Base-by-base conservation (phyloP, 2,329 filamentous ascomycete genomes). In the Plenodomus biglobosus region DNA sequence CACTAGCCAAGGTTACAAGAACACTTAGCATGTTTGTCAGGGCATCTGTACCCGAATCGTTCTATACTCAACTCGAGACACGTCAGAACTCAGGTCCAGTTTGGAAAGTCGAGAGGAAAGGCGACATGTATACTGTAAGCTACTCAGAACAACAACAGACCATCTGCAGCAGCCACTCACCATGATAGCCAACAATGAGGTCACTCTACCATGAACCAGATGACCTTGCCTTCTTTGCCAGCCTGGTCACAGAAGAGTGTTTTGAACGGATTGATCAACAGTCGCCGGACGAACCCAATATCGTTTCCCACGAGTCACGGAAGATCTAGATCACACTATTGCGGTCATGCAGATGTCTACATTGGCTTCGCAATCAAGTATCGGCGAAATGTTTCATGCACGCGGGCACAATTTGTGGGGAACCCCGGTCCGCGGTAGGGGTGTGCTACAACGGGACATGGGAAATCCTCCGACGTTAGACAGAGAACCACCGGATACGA, bases 51-150 rank as follows among this genome's bases (percentile, higher is more conserved):
- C 37, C 47, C 0, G 54, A 55, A 10, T 42, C 53, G 2, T 61
- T 65, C 34, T 63, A 62, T 27, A 52, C 50, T 11, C 64, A 68
- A 32, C 46, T 59, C 4, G 66, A 69, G 44, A 50, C 38, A n/a
- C 51, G 46, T 24, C 46, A 47, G 24, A 22, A 22, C 19, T 39
- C 38, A 20, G 40, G 38, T 8, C 48, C 34, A 17, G 44, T 21
- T 32, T 64, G 61, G 56, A 46, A 52, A 16, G 37, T 61, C 11
- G 40, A 52, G 24, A 56, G 55, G n/a, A 53, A 52, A 18, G 58
- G 50, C 1, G 53, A 59, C 30, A 51, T 52, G 57, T 48, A 30
- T 22, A 56, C 55, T 24, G 57, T 59, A 49, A 56, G 55, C 15
- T 11, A 32, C n/a, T 39, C 8, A 8, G 11, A 18, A 4, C 30